These are phyloP conservation scores for Linum usitatissimum DNA, from an alignment of 345 rosid genomes.

Conservation along the genomic window DNA sequence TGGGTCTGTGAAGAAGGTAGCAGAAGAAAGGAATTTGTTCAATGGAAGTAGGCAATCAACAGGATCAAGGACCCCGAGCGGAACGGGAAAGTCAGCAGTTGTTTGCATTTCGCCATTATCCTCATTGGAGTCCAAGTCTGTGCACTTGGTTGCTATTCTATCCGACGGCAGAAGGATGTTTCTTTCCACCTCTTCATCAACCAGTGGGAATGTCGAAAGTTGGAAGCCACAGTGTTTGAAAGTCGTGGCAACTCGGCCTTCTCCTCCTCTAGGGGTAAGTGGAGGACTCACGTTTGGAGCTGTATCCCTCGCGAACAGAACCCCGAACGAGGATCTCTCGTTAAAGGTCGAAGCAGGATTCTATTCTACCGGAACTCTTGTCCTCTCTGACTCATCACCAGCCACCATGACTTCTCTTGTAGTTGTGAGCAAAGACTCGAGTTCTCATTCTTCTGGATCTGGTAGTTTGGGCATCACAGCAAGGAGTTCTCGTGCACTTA, in stretches of 20 bases:
- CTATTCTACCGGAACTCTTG: constrained; percentile 78
- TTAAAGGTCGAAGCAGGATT: constrained; percentile 79
- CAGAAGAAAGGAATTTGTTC: constrained; percentile 82
- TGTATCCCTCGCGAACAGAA: constrained; percentile 61
- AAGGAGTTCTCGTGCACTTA: constrained; percentile 69
- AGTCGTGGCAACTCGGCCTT: constrained; percentile 82
- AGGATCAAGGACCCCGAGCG: constrained; percentile 39
- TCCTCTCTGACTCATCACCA: constrained; percentile 90
- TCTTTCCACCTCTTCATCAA: constrained; percentile 66
- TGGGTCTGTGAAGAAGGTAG: constrained; percentile 77
- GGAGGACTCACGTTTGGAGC: constrained; percentile 87
- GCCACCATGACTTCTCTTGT: constrained; percentile 85
- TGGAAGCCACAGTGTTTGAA: constrained; percentile 75
- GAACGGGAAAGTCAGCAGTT: constrained; percentile 68
- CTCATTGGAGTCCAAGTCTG: constrained; percentile 76
- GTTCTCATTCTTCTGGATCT: constrained; percentile 52
- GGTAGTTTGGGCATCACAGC: constrained; percentile 54
- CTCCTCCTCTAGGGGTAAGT: constrained; percentile 86
- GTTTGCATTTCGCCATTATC: constrained; percentile 81
- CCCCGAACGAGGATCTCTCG: constrained; percentile 69
- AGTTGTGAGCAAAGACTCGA: constrained; percentile 71
- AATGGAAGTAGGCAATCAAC: constrained; percentile 64
- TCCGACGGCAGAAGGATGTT: constrained; percentile 98
- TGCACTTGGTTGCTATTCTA: constrained; percentile 83
- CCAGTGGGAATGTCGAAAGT: constrained; percentile 56